These are phyloP conservation scores for Xerocomus potaroensis DNA, from an alignment of 768 basidiomycete species.

Conservation along the genomic window DNA sequence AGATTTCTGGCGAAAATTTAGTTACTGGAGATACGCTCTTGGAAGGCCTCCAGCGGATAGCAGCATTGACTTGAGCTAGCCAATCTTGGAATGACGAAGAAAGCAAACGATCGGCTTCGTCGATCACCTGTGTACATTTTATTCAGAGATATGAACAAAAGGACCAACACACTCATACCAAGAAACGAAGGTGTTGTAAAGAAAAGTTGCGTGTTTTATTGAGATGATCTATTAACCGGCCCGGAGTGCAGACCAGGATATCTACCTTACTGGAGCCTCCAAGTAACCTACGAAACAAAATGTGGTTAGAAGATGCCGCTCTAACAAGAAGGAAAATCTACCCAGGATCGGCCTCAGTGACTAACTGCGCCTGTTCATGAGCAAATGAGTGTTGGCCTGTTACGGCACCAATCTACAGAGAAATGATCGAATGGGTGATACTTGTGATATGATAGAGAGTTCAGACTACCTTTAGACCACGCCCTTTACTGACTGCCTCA, in stretches of 20 bases:
- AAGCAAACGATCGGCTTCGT: constrained; percentile 95
- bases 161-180: constrained; percentile 48
- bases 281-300: constrained; percentile 43
- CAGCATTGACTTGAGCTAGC: constrained; percentile 79
- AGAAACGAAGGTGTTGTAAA: constrained; percentile 90
- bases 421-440: constrained; percentile 2
- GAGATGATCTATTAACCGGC: constrained; percentile 91
- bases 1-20: constrained; percentile 5
- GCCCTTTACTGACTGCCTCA: constrained; percentile 78
- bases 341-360: constrained; percentile 55
- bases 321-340: constrained; percentile 29
- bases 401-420: constrained; percentile 63
- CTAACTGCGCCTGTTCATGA: constrained; percentile 81
- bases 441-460: neutral
- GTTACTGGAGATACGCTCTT: neutral
- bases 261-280: constrained; percentile 93
- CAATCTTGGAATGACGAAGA: constrained; percentile 97
- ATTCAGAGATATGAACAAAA: neutral
- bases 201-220: constrained; percentile 86
- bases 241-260: constrained; percentile 93
- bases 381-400: constrained; percentile 94
- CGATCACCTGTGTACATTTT: constrained; percentile 64
- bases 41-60: constrained; percentile 46
- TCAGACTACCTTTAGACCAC: constrained; percentile 68
- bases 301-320: neutral